These are phyloP conservation scores for Aegilops umbellulata DNA, from an alignment of 176 grass and related monocot genomes.

Conservation along the genomic window DNA sequence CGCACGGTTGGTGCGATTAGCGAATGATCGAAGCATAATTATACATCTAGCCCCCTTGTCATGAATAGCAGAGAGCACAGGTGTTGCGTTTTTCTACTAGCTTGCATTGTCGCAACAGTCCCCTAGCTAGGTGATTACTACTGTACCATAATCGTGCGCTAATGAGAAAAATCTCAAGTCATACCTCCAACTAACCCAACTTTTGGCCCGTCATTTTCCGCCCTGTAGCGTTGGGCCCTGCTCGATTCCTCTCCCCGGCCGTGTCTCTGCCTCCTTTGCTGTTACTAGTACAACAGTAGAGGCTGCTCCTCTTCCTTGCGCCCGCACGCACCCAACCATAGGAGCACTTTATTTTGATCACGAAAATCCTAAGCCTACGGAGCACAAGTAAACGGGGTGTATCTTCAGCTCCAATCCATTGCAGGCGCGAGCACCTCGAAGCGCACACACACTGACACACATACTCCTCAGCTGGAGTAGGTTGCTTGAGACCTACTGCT, in stretches of 20 bases:
- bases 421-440: background rate
- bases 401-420: constrained; percentile 81
- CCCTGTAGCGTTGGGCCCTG: background rate
- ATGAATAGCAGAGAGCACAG: background rate
- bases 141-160: constrained; percentile 10
- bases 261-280: background rate
- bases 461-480: background rate
- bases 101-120: background rate
- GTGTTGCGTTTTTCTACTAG: background rate
- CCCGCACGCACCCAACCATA: background rate
- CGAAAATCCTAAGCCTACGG: background rate
- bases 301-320: background rate
- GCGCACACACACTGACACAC: background rate
- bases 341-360: constrained; percentile 31
- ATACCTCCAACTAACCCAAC: constrained; percentile 44
- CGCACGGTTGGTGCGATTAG: background rate
- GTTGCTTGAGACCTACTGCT: constrained; percentile 75
- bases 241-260: background rate
- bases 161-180: constrained; percentile 27
- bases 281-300: background rate
- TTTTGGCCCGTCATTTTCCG: constrained; percentile 14
- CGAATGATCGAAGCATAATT: background rate
- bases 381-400: constrained; percentile 17
- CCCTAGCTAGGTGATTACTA: background rate
- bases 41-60: background rate